Evolutionary conservation across 2,329 filamentous ascomycete species (phyloP).

Genomic region (Monosporascus cannonballus): DNA sequence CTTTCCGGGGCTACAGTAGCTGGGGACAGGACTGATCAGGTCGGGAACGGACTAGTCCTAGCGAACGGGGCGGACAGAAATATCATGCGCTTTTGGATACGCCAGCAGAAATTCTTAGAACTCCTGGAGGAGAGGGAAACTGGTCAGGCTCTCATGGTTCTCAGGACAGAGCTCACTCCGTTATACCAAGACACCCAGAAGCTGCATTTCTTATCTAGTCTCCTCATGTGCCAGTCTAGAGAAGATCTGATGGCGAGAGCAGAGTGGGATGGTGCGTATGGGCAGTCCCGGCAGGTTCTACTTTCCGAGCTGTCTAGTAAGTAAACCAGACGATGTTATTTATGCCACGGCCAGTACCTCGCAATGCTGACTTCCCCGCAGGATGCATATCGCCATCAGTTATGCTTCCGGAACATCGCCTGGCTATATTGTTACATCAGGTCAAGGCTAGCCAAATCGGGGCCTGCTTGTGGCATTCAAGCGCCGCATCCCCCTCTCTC

Average conservation of each 20-base stretch:
- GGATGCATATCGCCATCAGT: slow-evolving; percentile 90
- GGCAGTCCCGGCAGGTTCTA: slow-evolving; percentile 65
- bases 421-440: slow-evolving; percentile 74
- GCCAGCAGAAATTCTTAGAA: slow-evolving; percentile 94
- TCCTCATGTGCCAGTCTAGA: slow-evolving; percentile 80
- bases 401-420: slow-evolving; percentile 89
- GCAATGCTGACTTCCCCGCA: slow-evolving; percentile 29
- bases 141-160: slow-evolving; percentile 68
- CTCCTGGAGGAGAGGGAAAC: slow-evolving; percentile 73
- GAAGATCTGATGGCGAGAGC: slow-evolving; percentile 73
- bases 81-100: slow-evolving; percentile 79
- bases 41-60: slow-evolving; percentile 61
- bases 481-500: slow-evolving; percentile 68
- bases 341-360: background rate
- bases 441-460: slow-evolving; percentile 80
- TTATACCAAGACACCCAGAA: slow-evolving; percentile 71
- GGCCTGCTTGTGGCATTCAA: slow-evolving; percentile 85
- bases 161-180: slow-evolving; percentile 82
- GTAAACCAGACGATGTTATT: slow-evolving; percentile 19
- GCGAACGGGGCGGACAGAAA: slow-evolving; percentile 68
- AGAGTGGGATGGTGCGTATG: slow-evolving; percentile 77
- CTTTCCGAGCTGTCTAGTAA: slow-evolving; percentile 80
- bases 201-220: slow-evolving; percentile 76
- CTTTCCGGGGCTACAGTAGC: slow-evolving; percentile 51
- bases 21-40: slow-evolving; percentile 24